Evolutionary conservation across 2,329 filamentous ascomycete species (phyloP).

Genomic region (Aspergillus fumigatiaffinis): DNA sequence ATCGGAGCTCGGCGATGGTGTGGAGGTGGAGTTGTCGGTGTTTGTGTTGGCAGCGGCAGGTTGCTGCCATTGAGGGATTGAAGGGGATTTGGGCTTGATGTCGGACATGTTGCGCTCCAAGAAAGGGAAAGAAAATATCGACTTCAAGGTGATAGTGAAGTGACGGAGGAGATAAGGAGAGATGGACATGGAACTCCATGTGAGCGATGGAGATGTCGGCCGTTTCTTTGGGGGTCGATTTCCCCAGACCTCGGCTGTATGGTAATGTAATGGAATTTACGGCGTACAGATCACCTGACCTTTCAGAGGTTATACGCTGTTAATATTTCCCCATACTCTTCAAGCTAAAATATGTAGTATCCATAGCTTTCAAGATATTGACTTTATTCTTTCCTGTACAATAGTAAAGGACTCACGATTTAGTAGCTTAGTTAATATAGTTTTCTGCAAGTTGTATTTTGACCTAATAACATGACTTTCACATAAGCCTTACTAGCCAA

Average conservation of each 20-base stretch:
- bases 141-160: neutral
- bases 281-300: neutral
- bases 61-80: constrained; percentile 41
- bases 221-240: neutral
- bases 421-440: no score
- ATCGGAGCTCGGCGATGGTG: constrained; percentile 24
- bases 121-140: neutral
- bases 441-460: no score
- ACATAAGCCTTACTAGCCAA: no score
- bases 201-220: neutral
- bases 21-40: constrained; percentile 30
- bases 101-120: constrained; percentile 28
- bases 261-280: neutral
- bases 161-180: constrained; percentile 3
- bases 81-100: constrained; percentile 26
- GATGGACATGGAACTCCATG: constrained; percentile 8
- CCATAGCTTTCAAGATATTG: no score
- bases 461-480: no score
- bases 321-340: no score
- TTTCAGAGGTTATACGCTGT: no score
- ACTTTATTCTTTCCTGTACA: no score
- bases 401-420: no score
- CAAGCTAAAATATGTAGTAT: no score
- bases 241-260: constrained; percentile 17
- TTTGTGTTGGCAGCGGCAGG: constrained; percentile 24